Percentiles rank a stretch among this genome's conserved stretches.
These are phyloP conservation scores for Shiraia bambusicola DNA, from an alignment of 2,329 filamentous ascomycete species.

Conservation along the genomic window DNA sequence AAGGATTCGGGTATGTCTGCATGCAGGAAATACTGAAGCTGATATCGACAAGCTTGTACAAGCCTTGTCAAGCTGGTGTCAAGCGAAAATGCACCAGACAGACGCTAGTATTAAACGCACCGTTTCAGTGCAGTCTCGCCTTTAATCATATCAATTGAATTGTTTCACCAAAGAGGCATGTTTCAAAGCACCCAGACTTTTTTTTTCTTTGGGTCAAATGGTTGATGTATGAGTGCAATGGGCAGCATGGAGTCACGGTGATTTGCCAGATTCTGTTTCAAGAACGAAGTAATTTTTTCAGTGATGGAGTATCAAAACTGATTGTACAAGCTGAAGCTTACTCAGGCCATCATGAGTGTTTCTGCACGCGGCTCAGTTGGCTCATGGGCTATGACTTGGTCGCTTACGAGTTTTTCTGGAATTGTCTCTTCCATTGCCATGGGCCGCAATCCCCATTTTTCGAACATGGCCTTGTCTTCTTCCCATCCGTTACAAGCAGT, in stretches of 20 bases:
- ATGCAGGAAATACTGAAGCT: slow-evolving; percentile 45
- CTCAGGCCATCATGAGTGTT: slow-evolving; percentile 12
- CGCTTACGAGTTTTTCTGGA: slow-evolving; percentile 23
- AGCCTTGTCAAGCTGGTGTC: slow-evolving; percentile 37
- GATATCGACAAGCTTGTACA: slow-evolving; percentile 39
- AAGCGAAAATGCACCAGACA: slow-evolving; percentile 1
- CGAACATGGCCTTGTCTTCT: slow-evolving; percentile 81
- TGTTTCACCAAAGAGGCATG: too few species aligned
- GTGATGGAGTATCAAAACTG: neutral
- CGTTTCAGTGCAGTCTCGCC: slow-evolving; percentile 4
- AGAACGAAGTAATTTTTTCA: too few species aligned
- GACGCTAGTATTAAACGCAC: neutral
- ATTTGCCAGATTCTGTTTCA: too few species aligned
- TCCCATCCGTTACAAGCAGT: slow-evolving; percentile 91
- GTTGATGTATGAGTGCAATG: too few species aligned
- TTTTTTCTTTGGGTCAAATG: too few species aligned
- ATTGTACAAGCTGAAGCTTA: slow-evolving; percentile 9
- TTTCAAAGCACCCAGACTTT: too few species aligned
- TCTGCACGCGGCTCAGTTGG: slow-evolving; percentile 13
- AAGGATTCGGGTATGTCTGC: slow-evolving; percentile 46
- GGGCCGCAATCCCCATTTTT: slow-evolving; percentile 75
- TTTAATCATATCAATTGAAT: neutral
- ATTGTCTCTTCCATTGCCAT: slow-evolving; percentile 58
- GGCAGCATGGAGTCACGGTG: too few species aligned
- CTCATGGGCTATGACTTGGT: slow-evolving; percentile 5